Conservation (phyloP, 2,329 filamentous ascomycete species). For the Ophiostoma ips region DNA sequence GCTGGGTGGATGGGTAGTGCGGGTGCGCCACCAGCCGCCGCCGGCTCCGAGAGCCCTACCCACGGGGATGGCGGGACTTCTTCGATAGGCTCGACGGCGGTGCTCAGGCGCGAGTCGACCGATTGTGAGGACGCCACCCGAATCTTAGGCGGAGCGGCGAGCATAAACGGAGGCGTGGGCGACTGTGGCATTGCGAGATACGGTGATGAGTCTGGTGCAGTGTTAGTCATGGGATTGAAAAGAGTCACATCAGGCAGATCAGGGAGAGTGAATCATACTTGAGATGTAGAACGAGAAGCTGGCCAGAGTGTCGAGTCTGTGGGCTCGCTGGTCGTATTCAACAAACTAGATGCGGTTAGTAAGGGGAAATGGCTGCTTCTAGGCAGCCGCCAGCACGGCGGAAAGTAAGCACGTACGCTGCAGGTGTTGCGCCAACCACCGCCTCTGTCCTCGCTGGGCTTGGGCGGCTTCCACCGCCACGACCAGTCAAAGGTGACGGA, state of each 20-base stretch:
- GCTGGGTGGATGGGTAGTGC: constrained; percentile 14
- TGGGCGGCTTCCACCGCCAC: constrained; percentile 95
- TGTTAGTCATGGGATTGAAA: constrained; percentile 2
- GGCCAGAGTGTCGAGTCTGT: constrained; percentile 74
- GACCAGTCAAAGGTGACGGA: constrained; percentile 88
- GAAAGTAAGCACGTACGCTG: constrained; percentile 46
- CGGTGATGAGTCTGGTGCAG: constrained; percentile 26
- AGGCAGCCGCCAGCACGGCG: no score
- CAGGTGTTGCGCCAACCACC: constrained; percentile 94
- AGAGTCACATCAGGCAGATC: neutral
- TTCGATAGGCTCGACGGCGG: constrained; percentile 50
- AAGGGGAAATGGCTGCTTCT: no score
- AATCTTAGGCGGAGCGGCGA: constrained; percentile 60
- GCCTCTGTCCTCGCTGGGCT: constrained; percentile 62
- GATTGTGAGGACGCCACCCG: constrained; percentile 80
- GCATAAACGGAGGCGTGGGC: constrained; percentile 57
- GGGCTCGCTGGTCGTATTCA: constrained; percentile 89
- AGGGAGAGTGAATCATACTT: constrained; percentile 34
- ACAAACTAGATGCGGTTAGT: constrained; percentile 53
- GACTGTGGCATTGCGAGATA: constrained; percentile 38
- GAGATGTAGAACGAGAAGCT: constrained; percentile 94
- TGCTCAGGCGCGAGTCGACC: constrained; percentile 70
- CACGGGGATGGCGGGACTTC: constrained; percentile 45
- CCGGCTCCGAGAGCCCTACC: constrained; percentile 4
- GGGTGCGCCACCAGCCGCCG: constrained; percentile 9